Percentiles rank a stretch among this genome's conserved stretches.
These are phyloP conservation scores for Nannizziopsis barbatae DNA, from an alignment of 2,329 filamentous ascomycete species.

Conservation along the genomic window DNA sequence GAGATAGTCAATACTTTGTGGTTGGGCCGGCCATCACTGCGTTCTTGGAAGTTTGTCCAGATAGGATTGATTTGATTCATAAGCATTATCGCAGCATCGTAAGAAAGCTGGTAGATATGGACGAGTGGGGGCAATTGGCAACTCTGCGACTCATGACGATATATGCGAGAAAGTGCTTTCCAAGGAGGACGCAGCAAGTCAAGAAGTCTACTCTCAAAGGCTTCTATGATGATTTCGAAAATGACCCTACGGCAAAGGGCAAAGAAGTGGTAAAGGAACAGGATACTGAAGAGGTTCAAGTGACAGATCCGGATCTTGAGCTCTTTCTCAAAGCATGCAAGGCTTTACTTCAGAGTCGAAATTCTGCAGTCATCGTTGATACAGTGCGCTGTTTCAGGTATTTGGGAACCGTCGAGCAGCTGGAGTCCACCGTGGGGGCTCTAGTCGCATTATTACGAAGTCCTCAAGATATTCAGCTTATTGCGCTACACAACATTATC, in stretches of 20 bases:
- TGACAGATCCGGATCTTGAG: constrained; percentile 71
- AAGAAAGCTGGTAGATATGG: constrained; percentile 93
- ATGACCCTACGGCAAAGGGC: constrained; percentile 34
- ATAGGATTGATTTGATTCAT: constrained; percentile 78
- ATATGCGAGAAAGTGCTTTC: constrained; percentile 83
- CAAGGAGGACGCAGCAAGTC: constrained; percentile 50
- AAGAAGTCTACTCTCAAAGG: constrained; percentile 51
- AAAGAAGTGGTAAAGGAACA: constrained; percentile 27
- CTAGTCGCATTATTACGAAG: constrained; percentile 75
- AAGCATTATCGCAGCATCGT: constrained; percentile 76
- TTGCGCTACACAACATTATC: constrained; percentile 88
- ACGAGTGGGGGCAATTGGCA: constrained; percentile 92
- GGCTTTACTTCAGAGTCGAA: constrained; percentile 81
- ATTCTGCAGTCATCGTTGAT: constrained; percentile 81
- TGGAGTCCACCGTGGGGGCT: constrained; percentile 66
- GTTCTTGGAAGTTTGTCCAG: constrained; percentile 80
- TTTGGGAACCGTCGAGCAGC: constrained; percentile 66
- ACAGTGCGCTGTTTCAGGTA: constrained; percentile 77
- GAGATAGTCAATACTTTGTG: constrained; percentile 93
- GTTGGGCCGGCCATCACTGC: constrained; percentile 83
- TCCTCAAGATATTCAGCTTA: constrained; percentile 74
- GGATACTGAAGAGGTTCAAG: constrained; percentile 41
- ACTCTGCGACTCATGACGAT: constrained; percentile 69
- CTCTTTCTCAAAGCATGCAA: constrained; percentile 68
- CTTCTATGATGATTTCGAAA: constrained; percentile 60